Base-by-base conservation (phyloP, 805 yeast genomes). In the Spencermartinsiella europaea region DNA sequence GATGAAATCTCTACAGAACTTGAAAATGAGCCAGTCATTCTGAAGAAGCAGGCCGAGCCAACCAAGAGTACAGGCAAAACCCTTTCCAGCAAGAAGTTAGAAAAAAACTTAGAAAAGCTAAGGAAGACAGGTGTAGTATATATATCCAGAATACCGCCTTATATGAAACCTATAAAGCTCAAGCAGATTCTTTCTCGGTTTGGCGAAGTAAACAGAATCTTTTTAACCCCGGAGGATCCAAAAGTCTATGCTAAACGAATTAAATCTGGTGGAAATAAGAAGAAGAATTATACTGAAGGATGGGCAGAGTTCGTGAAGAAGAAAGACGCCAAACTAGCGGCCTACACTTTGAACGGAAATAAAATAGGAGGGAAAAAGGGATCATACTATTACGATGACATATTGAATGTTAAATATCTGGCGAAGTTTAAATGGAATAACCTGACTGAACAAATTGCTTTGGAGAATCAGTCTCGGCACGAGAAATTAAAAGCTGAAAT, bases 381-480 rank as follows among this genome's bases (percentile, higher is more conserved):
- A 2, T 78, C 83, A 7, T 91, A 85, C 59, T 93, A 90, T 67
- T 84, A 93, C 60, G 99, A 93, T 65, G 99, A 93, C 69, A 82
- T 93, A 21, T 74, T 95, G 71, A 93, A 89, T 63, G 80, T 91
- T 49, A 91, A 86, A 64, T 93, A 93, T 58, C 71, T 93, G 50
- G 81, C 87, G 7, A 89, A 91, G 1, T 93, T 91, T 75, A 93
- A 93, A 62, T 93, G 99, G 99, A 75, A 83, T 46, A 95, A 93
- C 60, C 72, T 93, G 62, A 90, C 97, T 2, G 95, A 85, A 62
- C 96, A 91, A 62, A 85, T 91, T 53, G 89, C 96, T 2, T 79
- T 79, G 58, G 98, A 93, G 67, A 83, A 84, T 53, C 96, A 90
- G 64, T 75, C 83, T 37, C 81, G 96, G 65, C 95, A 89, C 59